Evolutionary conservation across 148 eudicot genomes (phyloP).

Genomic region (Silene conica): DNA sequence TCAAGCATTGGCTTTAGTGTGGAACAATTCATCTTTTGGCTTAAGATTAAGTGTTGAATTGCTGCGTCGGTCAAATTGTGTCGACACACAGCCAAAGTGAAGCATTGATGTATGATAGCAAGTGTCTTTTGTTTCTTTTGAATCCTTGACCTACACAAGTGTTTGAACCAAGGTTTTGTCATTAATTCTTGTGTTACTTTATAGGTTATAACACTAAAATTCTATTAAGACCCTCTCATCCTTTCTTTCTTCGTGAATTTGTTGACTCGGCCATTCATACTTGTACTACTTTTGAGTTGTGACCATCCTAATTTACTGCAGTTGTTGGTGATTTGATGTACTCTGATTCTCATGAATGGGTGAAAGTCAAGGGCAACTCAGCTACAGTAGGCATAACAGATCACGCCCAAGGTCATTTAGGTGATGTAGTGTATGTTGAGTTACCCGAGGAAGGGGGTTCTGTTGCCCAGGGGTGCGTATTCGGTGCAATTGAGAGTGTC

Average conservation of each 20-base stretch:
- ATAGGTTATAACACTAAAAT: too few relatives aligned
- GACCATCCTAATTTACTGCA: conserved; percentile 30
- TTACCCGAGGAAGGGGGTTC: conserved; percentile 69
- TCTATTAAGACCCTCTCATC: neutral
- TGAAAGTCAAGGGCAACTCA: conserved; percentile 64
- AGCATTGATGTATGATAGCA: neutral
- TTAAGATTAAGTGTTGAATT: neutral
- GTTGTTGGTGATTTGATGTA: conserved; percentile 71
- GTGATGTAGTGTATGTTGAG: conserved; percentile 87
- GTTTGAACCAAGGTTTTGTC: neutral
- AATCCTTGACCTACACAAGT: neutral
- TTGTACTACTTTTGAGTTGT: neutral
- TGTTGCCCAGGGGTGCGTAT: conserved; percentile 62
- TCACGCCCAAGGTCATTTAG: conserved; percentile 91
- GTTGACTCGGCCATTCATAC: neutral
- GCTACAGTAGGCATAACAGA: conserved; percentile 86
- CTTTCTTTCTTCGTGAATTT: neutral
- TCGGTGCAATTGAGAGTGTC: conserved; percentile 96
- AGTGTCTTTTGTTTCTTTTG: neutral
- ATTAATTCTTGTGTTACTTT: neutral
- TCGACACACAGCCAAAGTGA: neutral
- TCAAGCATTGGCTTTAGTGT: neutral
- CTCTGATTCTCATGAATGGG: conserved; percentile 90
- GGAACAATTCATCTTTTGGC: neutral
- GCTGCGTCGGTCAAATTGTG: neutral